Evolutionary conservation across 768 basidiomycete genomes (phyloP).

Genomic region (Asterophora lycoperdoides): DNA sequence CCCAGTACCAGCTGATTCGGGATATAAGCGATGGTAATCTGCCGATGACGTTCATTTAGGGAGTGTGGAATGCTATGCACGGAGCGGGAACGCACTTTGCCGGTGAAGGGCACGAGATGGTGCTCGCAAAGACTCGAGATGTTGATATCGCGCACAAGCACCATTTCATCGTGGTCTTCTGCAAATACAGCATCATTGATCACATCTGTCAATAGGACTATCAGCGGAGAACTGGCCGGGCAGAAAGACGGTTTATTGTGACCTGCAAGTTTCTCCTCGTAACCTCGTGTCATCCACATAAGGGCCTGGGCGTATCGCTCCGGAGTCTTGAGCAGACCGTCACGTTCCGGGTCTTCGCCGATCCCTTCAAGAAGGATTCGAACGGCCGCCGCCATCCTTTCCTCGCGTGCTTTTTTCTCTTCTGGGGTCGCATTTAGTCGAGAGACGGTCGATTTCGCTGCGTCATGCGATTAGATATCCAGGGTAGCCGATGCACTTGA

Average conservation of each 20-base stretch:
- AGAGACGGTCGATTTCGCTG: conserved; percentile 87
- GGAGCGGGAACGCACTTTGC: conserved; percentile 62
- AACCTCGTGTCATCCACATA: conserved; percentile 99
- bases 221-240: conserved; percentile 12
- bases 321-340: conserved; percentile 88
- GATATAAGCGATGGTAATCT: conserved; percentile 98
- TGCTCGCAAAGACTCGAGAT: conserved; percentile 98
- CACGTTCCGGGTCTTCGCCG: conserved; percentile 95
- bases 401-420: conserved; percentile 68
- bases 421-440: conserved; percentile 76
- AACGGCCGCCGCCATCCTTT: conserved; percentile 78
- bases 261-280: conserved; percentile 94
- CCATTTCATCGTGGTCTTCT: conserved; percentile 99
- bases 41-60: conserved; percentile 19
- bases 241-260: conserved; percentile 17
- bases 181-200: conserved; percentile 98
- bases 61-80: conserved; percentile 10
- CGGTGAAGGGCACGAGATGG: conserved; percentile 96
- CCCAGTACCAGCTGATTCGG: conserved; percentile 93
- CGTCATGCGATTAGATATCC: conserved; percentile 11
- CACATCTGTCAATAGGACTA: conserved; percentile 58
- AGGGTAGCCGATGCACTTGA: background rate
- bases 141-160: conserved; percentile 95
- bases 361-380: conserved; percentile 94
- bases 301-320: conserved; percentile 95